Conservation (phyloP, 2,329 filamentous ascomycete species). For the Fusarium sp. region DNA sequence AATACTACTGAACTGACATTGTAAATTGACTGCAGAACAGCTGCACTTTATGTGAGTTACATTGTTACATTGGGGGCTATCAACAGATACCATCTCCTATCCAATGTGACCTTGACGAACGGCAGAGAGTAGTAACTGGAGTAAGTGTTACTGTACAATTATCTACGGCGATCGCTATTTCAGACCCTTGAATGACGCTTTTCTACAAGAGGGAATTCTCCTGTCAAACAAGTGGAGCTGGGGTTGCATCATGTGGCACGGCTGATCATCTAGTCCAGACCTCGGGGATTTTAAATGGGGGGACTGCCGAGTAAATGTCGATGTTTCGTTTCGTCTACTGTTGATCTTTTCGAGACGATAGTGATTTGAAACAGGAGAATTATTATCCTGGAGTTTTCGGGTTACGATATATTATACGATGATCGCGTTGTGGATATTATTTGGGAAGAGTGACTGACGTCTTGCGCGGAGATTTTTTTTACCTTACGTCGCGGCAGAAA, state of each 20-base stretch:
- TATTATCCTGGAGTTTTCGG: not conserved
- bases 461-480: no score
- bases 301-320: not conserved
- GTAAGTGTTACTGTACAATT: slow-evolving; percentile 3
- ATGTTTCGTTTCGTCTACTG: slow-evolving; percentile 10
- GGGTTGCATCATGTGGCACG: slow-evolving; percentile 10
- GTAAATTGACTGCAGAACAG: not conserved
- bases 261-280: not conserved
- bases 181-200: not conserved
- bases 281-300: slow-evolving; percentile 22
- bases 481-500: not conserved
- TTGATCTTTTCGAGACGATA: not conserved
- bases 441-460: not conserved
- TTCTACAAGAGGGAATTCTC: slow-evolving; percentile 10
- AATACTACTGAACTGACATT: slow-evolving; percentile 1
- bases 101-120: not conserved
- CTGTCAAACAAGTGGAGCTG: not conserved
- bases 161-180: slow-evolving; percentile 34
- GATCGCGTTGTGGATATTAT: not conserved
- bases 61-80: not conserved
- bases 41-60: slow-evolving; percentile 15
- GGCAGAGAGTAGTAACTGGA: not conserved
- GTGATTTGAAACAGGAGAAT: slow-evolving; percentile 1
- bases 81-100: slow-evolving; percentile 4
- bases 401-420: not conserved